A percentile compares a stretch with the other conserved stretches of the same genome.
These are phyloP conservation scores for Diaporthe sp. DNA, from an alignment of 2,329 filamentous ascomycete species.

Conservation along the genomic window DNA sequence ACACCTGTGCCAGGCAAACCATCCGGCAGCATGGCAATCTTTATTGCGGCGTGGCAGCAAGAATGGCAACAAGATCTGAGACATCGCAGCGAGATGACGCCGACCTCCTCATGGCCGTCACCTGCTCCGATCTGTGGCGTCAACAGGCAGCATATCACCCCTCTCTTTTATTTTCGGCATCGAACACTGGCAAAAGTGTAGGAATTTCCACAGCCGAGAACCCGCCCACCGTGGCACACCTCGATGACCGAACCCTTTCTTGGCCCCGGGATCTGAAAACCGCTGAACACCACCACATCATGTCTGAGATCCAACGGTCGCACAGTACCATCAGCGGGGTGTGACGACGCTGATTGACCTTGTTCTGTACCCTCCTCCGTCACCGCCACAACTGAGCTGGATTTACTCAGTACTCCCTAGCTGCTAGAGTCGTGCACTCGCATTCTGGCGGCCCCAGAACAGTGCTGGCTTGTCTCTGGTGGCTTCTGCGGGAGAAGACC, in stretches of 20 bases:
- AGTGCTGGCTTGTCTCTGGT: background rate
- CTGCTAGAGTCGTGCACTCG: background rate
- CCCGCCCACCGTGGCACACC: background rate
- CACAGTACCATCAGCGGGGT: conserved; percentile 23
- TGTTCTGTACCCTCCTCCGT: background rate
- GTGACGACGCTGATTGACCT: background rate
- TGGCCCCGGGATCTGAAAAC: conserved; percentile 30
- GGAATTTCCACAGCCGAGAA: background rate
- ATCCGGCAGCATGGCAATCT: background rate
- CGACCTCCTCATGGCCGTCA: conserved; percentile 2
- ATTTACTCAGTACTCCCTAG: background rate
- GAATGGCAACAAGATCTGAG: conserved; percentile 32
- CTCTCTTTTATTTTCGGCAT: background rate
- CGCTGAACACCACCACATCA: conserved; percentile 28
- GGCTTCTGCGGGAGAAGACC: background rate
- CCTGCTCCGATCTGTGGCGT: conserved; percentile 8
- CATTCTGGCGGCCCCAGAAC: background rate
- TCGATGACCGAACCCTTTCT: background rate
- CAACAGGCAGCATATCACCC: background rate
- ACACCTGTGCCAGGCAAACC: conserved; percentile 4
- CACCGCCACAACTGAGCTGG: conserved; percentile 9
- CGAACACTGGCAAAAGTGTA: background rate
- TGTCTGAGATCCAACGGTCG: conserved; percentile 39
- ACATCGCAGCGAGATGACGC: conserved; percentile 36
- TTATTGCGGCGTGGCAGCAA: background rate